Evolutionary conservation across 805 yeast species (phyloP), one percentile per base, ranked within the genome.

Genomic region (Helenozyma rhizophorensis): DNA sequence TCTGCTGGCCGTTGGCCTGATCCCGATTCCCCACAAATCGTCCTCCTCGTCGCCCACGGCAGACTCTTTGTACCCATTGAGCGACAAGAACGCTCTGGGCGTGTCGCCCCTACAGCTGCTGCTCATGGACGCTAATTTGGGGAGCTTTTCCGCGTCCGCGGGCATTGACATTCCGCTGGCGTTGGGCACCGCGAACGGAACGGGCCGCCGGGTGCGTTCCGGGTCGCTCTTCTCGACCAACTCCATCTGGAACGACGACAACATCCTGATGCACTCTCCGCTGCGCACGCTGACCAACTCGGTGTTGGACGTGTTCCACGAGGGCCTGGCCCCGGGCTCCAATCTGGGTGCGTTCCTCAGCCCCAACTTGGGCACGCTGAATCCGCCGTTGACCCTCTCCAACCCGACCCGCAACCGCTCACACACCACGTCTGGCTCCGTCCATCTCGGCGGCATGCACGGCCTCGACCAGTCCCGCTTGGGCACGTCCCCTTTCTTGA

Each of bases 171-270:
- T 32, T 21, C 34, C 34, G 4, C 30, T 33, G 30, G 13, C 38
- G 19, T 28, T 27, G 19, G 30, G 38, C 8, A 37, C 41, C 13
- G 30, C 36, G 3, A 27, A 33, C 12, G 33, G 40, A 13, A 13
- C 36, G 11, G 42, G 43, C 18, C 36, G 41, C 28, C 58, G 83
- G 42, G 56, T 72, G 42, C 66, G 84, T 33, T 76, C 82, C 1
- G 77, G 80, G 4, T 75, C 81, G 1, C 56, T 77, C 28, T 65
- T 72, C 42, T 59, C 67, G 16, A 58, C 68, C 3, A 56, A 63
- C 40, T 74, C 81, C 24, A 77, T 78, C 33, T 78, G 84, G 84
- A 72, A 74, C 40, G 78, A 72, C 45, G 74, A 69, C 28, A 44
- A 50, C 22, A 23, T 42, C 22, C 42, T 36, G 32, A 32, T 25